Conservation (phyloP, 352 stramenopile species). For the Saprolegnia diclina region DNA sequence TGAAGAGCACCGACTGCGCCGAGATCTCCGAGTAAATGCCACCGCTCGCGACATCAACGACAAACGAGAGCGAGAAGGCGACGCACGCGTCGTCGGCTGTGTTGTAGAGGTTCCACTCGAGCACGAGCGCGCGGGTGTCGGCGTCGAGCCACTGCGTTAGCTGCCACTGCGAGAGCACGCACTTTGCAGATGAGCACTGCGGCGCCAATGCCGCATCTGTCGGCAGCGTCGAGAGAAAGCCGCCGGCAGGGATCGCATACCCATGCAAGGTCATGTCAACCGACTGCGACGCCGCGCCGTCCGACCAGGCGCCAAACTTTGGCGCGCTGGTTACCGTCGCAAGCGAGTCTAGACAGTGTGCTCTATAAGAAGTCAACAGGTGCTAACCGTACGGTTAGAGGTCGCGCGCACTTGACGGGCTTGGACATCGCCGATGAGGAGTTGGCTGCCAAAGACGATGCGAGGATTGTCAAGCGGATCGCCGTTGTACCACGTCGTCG, state of each 20-base stretch:
- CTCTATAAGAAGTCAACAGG: too few relatives aligned
- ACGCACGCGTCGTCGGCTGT: slow-evolving; percentile 43
- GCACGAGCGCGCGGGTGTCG: slow-evolving; percentile 42
- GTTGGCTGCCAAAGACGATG: slow-evolving; percentile 38
- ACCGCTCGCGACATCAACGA: slow-evolving; percentile 39
- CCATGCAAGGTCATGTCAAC: background rate
- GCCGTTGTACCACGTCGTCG: slow-evolving; percentile 52
- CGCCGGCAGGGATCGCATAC: background rate
- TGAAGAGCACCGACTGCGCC: slow-evolving; percentile 42
- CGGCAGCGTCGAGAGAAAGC: background rate
- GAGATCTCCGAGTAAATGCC: slow-evolving; percentile 34
- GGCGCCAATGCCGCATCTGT: background rate
- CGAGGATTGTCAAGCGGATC: slow-evolving; percentile 44
- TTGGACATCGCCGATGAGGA: slow-evolving; percentile 59
- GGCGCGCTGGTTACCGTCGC: background rate
- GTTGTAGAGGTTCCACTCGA: slow-evolving; percentile 68
- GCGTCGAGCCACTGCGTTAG: slow-evolving; percentile 48
- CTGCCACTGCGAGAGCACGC: slow-evolving; percentile 36
- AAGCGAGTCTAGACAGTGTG: too few relatives aligned
- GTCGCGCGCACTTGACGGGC: slow-evolving; percentile 45
- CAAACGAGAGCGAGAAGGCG: slow-evolving; percentile 46
- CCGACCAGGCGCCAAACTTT: background rate
- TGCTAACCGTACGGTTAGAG: background rate
- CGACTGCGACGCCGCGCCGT: background rate
- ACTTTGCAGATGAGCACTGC: slow-evolving; percentile 30